Percentiles rank a stretch among this genome's conserved stretches.
Evolutionary conservation across 1,284 basidiomycete species (phyloP).

Genomic region (Tausonia pullulans): DNA sequence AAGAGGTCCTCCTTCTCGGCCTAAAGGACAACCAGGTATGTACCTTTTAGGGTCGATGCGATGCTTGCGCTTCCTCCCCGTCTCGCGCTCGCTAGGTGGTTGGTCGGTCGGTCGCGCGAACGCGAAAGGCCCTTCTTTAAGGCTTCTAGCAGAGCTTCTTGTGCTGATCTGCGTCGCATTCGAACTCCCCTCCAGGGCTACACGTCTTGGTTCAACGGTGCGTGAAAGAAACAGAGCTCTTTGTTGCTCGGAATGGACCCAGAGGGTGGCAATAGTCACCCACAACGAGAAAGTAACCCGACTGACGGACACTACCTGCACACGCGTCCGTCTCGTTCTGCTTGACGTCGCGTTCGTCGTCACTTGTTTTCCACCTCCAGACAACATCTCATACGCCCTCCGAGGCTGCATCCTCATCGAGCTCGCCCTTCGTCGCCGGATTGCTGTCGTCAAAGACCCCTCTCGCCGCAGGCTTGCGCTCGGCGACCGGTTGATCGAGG

Average conservation of each 20-base stretch:
- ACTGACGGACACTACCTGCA: too few species aligned
- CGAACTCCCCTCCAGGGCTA: slow-evolving; percentile 6
- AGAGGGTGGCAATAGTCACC: too few species aligned
- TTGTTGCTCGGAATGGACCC: neutral
- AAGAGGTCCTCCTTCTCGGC: slow-evolving; percentile 86
- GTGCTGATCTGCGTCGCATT: too few species aligned
- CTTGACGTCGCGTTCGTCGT: slow-evolving; percentile 32
- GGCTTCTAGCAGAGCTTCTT: too few species aligned
- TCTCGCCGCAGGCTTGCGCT: slow-evolving; percentile 63
- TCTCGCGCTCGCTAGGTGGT: neutral
- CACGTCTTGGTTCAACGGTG: slow-evolving; percentile 18
- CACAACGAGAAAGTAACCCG: too few species aligned
- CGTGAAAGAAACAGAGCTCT: neutral
- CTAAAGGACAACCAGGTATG: slow-evolving; percentile 77
- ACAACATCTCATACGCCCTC: slow-evolving; percentile 93
- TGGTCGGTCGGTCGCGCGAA: neutral
- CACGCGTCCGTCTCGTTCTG: neutral
- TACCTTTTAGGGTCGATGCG: slow-evolving; percentile 14
- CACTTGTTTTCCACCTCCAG: slow-evolving; percentile 95
- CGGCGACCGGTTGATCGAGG: slow-evolving; percentile 75
- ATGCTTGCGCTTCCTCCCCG: neutral
- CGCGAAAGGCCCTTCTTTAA: neutral
- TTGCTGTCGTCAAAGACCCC: slow-evolving; percentile 76
- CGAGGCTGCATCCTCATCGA: slow-evolving; percentile 91
- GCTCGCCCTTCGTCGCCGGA: slow-evolving; percentile 76